Percentiles rank a stretch among this genome's conserved stretches.
Evolutionary conservation across 495 filamentous ascomycete species (phyloP).

Genomic region (Oidiodendron maius): DNA sequence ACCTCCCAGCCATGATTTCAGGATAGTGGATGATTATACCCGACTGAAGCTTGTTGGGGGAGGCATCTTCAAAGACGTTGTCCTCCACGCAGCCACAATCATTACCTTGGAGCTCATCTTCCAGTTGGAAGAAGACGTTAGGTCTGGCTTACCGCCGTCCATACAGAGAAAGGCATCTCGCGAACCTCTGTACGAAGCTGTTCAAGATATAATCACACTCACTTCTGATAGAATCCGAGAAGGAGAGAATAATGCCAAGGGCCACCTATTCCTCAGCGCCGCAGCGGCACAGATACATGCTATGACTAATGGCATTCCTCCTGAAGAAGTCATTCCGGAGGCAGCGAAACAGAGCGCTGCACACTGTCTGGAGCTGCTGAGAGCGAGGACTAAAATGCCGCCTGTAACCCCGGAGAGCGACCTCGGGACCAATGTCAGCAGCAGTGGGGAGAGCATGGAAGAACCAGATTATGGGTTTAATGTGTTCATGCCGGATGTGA

Average conservation of each 20-base stretch:
- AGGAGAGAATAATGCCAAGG: slow-evolving; percentile 21
- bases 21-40: slow-evolving; percentile 10
- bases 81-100: slow-evolving; percentile 17
- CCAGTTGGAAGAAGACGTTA: slow-evolving; percentile 21
- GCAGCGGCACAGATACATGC: slow-evolving; percentile 27
- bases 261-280: slow-evolving; percentile 19
- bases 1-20: background rate
- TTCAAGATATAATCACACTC: slow-evolving; percentile 23
- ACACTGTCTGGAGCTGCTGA: slow-evolving; percentile 11
- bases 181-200: slow-evolving; percentile 11
- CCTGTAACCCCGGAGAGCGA: background rate
- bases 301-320: slow-evolving; percentile 23
- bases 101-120: slow-evolving; percentile 18
- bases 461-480: slow-evolving; percentile 2
- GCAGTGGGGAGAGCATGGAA: background rate
- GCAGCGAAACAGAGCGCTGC: slow-evolving; percentile 19
- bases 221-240: slow-evolving; percentile 17
- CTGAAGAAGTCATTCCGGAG: slow-evolving; percentile 22
- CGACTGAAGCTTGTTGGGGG: slow-evolving; percentile 13
- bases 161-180: background rate
- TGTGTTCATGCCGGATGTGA: slow-evolving; percentile 14
- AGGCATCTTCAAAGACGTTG: slow-evolving; percentile 20
- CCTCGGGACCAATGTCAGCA: background rate
- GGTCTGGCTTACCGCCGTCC: background rate
- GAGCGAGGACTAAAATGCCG: background rate